phyloP scores from a whole-genome alignment of 106 monocot species.

The Acanthochlamys bracteata region DNA sequence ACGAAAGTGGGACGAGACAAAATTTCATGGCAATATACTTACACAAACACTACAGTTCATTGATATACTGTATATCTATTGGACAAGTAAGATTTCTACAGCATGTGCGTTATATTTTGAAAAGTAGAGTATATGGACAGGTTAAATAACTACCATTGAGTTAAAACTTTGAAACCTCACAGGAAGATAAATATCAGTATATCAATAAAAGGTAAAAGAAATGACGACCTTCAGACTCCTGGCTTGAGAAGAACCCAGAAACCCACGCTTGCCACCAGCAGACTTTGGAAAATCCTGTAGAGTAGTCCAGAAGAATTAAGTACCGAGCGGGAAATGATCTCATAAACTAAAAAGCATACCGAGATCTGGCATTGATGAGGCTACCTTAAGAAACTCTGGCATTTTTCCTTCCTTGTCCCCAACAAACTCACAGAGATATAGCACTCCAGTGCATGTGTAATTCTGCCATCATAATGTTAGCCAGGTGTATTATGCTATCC shows the following conservation, averaged over 20 bases:
- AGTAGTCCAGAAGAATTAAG: background rate
- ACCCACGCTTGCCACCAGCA: conserved; percentile 4
- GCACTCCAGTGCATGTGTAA: conserved; percentile 47
- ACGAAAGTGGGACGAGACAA: background rate
- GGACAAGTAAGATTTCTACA: background rate
- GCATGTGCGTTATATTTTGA: background rate
- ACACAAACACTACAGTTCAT: background rate
- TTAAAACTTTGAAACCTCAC: background rate
- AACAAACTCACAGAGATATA: conserved; percentile 46
- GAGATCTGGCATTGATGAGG: background rate
- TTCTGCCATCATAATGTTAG: conserved; percentile 22
- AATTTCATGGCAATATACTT: no score
- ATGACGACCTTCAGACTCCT: conserved; percentile 17
- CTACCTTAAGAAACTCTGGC: conserved; percentile 46
- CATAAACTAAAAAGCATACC: background rate
- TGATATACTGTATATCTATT: background rate
- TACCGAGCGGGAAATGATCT: background rate
- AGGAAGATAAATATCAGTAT: background rate
- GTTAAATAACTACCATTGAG: background rate
- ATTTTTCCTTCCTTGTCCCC: conserved; percentile 39
- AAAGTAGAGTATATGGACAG: background rate
- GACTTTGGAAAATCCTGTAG: conserved; percentile 16
- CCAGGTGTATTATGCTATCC: no score
- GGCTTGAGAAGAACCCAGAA: conserved; percentile 5
- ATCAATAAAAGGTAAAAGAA: background rate